Evolutionary conservation across 2,329 filamentous ascomycete genomes (phyloP).

Genomic region (Lecanicillium sp.): DNA sequence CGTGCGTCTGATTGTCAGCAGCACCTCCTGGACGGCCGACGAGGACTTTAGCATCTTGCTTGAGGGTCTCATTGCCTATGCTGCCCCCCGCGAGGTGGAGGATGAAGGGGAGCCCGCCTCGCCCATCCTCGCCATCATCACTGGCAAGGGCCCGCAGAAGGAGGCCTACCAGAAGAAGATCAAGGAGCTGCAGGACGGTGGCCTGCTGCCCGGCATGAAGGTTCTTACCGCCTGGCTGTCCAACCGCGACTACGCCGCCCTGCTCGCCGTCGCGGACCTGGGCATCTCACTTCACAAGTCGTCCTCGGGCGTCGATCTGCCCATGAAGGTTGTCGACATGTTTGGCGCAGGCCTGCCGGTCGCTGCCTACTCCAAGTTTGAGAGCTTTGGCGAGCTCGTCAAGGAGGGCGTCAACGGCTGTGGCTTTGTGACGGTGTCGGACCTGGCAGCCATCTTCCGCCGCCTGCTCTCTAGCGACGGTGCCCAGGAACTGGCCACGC

Average conservation of each 20-base stretch:
- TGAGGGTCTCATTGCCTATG: constrained; percentile 71
- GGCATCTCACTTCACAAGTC: constrained; percentile 90
- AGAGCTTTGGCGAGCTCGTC: constrained; percentile 87
- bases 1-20: constrained; percentile 73
- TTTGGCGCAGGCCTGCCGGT: constrained; percentile 92
- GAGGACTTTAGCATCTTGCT: constrained; percentile 90
- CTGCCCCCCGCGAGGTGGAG: constrained; percentile 32
- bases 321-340: constrained; percentile 99
- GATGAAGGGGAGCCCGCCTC: constrained; percentile 33
- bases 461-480: constrained; percentile 52
- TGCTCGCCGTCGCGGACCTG: constrained; percentile 80
- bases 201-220: constrained; percentile 60
- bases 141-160: constrained; percentile 85
- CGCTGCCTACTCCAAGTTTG: constrained; percentile 75
- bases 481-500: constrained; percentile 43
- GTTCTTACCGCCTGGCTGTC: constrained; percentile 81
- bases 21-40: constrained; percentile 94
- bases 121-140: constrained; percentile 85
- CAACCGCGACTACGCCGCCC: constrained; percentile 72
- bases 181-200: constrained; percentile 47
- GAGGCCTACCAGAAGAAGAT: constrained; percentile 65
- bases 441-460: constrained; percentile 56
- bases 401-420: constrained; percentile 78
- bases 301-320: constrained; percentile 88
- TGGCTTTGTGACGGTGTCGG: constrained; percentile 67